Base-by-base conservation (phyloP, 805 yeast species). In the Yarrowia sp. region DNA sequence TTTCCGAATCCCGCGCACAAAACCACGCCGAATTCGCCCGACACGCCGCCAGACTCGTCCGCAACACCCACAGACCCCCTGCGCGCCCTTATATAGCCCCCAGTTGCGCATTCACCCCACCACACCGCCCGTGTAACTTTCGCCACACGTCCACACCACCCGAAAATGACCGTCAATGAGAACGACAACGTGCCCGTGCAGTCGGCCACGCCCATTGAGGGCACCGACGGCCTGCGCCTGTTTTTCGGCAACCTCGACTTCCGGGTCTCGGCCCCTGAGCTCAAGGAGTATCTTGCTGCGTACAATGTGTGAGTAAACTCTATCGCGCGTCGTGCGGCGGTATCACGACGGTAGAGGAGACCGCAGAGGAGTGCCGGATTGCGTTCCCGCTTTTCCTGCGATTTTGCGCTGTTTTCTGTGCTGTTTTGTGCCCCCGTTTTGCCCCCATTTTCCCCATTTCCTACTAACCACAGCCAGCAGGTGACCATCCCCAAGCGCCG, bases 401-500 rank as follows among this genome's bases (percentile, higher is more conserved):
- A n/a, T n/a, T n/a, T n/a, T n/a, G n/a, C n/a, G n/a, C n/a, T n/a
- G n/a, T n/a, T n/a, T n/a, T n/a, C n/a, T n/a, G n/a, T n/a, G n/a
- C n/a, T 16, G 7, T 51, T 51, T 51, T 16, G 33, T 41, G 31
- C 47, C 4, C 2, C 13, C 16, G 7, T 13, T n/a, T n/a, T n/a
- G n/a, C 18, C 24, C 32, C 49, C 22, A 25, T 27, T 21, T 24
- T 41, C 13, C 7, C 33, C 49, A 16, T 19, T 47, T 31, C 27
- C 9, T 55, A 38, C 61, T 55, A 55, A 55, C 38, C 27, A 53
- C 38, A 55, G 61, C 14, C 46, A 27, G 2, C 61, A 55, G 61
- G 61, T 55, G 36, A 55, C 61, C 27, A 39, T 55, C 38, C 61
- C 61, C 19, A 55, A 55, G 47, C 61, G 61, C 27, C 61, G 61